A percentile compares a stretch with the other conserved stretches of the same genome.
Evolutionary conservation across 129 eudicot genomes (phyloP).

Genomic region (Saussurea involucrata): DNA sequence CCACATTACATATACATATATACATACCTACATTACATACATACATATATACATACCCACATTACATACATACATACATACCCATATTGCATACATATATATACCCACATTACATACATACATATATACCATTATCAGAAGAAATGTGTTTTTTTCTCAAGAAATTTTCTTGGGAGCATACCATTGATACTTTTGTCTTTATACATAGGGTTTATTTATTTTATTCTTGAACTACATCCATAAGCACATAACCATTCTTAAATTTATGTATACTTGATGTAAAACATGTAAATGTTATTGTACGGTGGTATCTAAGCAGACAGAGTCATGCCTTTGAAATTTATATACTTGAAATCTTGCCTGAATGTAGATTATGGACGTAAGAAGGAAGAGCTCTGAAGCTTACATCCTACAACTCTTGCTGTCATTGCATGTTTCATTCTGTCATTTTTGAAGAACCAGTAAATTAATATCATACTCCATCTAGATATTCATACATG

Average conservation of each 20-base stretch:
- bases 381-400: not conserved
- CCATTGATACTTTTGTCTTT: not conserved
- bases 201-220: not conserved
- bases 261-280: not conserved
- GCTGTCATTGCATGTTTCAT: constrained; percentile 52
- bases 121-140: not conserved
- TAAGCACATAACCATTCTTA: not conserved
- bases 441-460: constrained; percentile 33
- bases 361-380: not conserved
- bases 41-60: too few species aligned
- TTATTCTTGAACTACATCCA: not conserved
- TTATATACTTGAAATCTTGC: constrained; percentile 7
- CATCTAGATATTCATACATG: not conserved
- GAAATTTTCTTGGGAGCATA: not conserved
- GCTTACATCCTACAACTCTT: constrained; percentile 53
- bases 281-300: not conserved
- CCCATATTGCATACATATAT: too few species aligned
- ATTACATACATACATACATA: too few species aligned
- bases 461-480: constrained; percentile 5
- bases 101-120: too few species aligned
- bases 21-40: too few species aligned
- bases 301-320: constrained; percentile 6
- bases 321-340: not conserved
- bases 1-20: too few species aligned
- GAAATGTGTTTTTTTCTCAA: not conserved